Evolutionary conservation across 2,329 filamentous ascomycete genomes (phyloP).

Genomic region (Arthrobotrys musiformis): DNA sequence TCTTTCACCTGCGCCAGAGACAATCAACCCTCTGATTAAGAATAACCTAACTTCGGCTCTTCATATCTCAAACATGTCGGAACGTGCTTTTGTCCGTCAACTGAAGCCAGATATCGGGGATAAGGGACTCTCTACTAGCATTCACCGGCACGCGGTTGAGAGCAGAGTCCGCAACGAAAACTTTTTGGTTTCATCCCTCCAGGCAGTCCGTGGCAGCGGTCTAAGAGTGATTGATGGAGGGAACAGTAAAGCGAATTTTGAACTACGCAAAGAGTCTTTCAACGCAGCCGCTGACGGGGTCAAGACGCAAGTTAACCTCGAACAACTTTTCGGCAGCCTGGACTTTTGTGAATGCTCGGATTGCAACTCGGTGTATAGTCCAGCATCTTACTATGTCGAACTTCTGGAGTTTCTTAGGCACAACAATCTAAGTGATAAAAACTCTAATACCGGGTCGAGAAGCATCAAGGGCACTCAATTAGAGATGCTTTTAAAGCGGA

Average conservation of each 20-base stretch:
- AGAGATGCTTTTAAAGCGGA: constrained; percentile 48
- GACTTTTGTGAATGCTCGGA: constrained; percentile 55
- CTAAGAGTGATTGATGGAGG: constrained; percentile 6
- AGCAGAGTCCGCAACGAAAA: constrained; percentile 8
- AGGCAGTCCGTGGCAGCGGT: constrained; percentile 25
- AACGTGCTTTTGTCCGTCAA: not conserved
- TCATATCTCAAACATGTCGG: constrained; percentile 1
- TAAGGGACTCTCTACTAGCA: not conserved
- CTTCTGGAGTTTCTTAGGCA: constrained; percentile 57
- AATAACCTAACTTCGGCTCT: constrained; percentile 3
- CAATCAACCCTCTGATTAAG: constrained; percentile 3
- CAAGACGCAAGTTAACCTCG: constrained; percentile 18
- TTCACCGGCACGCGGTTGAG: constrained; percentile 27
- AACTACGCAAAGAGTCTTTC: not conserved
- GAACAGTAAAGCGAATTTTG: constrained; percentile 1
- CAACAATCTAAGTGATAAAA: constrained; percentile 54
- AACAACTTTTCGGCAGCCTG: constrained; percentile 34
- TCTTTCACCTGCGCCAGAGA: not conserved
- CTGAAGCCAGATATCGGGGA: not conserved
- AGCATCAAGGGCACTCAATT: not conserved
- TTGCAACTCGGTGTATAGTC: constrained; percentile 56
- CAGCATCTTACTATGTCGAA: constrained; percentile 59
- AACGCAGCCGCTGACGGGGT: not conserved
- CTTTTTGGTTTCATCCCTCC: not conserved
- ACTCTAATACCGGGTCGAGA: not conserved